Base-by-base conservation (phyloP, 345 rosid genomes). In the Dovyalis caffra region DNA sequence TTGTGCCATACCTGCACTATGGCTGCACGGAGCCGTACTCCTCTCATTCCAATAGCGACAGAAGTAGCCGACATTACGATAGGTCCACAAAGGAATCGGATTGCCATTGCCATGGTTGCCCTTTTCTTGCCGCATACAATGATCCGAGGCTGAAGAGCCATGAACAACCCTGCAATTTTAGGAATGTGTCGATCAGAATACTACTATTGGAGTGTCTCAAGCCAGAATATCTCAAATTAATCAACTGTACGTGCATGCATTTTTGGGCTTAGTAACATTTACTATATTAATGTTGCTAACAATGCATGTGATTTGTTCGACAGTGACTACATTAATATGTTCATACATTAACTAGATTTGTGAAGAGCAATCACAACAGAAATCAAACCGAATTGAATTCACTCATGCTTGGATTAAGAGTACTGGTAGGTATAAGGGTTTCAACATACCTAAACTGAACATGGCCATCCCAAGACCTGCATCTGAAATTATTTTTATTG, bases 381-480 rank as follows among this genome's bases (percentile, higher is more conserved):
- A 61, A 61, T 1, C 12, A 61, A 31, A 62, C 11, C 3, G 18
- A 43, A 43, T 0, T 14, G 49, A 43, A 3, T 43, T 43, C 49
- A 43, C 20, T 5, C 49, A 14, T 43, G 49, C 49, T 6, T 2
- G 60, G 60, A 53, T 53, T 6, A n/a, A 23, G 12, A 53, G 23
- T 20, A 1, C 9, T 40, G 56, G 49, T 12, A 8, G 11, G 20
- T 16, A 67, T 1, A 11, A 40, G 37, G 6, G 18, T 31, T 40
- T 15, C 8, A 2, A 43, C 34, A 12, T 89, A 89, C 97, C 97
- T 86, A 92, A 80, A 79, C 97, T 92, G 83, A 92, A 92, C 94
- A 90, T 90, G 25, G 94, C 92, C 94, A 90, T 88, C 31, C 94
- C 97, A 62, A 90, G 91, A 23, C 97, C 94, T 5, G 97, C 91